Evolutionary conservation across 1,284 basidiomycete genomes (phyloP), one percentile per base, ranked within the genome.

Genomic region (Fistulinella cinereoalba): DNA sequence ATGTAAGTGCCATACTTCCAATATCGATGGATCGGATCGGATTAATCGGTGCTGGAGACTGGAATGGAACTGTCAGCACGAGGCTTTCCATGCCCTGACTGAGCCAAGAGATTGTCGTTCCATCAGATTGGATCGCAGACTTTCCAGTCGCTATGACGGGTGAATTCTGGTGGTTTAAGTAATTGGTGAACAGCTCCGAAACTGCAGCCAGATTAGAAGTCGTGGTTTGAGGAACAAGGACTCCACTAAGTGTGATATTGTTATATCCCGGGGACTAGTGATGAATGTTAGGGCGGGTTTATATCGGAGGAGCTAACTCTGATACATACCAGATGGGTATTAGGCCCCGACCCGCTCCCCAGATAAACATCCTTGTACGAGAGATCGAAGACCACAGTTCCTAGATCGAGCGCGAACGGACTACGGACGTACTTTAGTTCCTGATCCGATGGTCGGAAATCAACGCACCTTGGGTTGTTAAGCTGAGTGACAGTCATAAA

Each of bases 1-100:
- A 91, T 6, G 66, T 65, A 23, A 91, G 72, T 18, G 71, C 77
- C 52, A 91, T 66, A 49, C 77, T 73, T 27, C 80, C 82, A 44
- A 91, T 88, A 15, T 66, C 66, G 54, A 91, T 88, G 29, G 72
- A 68, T 52, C 74, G 77, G 62, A 91, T 90, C 5, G 87, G 85
- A 54, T 80, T 73, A 53, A 91, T 85, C 4, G 74, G 62, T 22
- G 61, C 51, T 16, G 70, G 55, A 6, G 81, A 69, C 56, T 77
- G 76, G 67, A 91, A 84, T 2, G 85, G 85, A 1, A 86, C 79
- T 6, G 73, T 71, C 40, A 85, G 69, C 23, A 60, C 54, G 22
- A 90, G 74, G 16, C 76, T 73, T 53, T 76, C 63, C 43, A 91
- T 68, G 21, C 85, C 88, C 40, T 71, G 59, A 51, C 73, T 80